phyloP scores from a whole-genome alignment of 441 rosid genomes.

The Euphorbia celastroides region DNA sequence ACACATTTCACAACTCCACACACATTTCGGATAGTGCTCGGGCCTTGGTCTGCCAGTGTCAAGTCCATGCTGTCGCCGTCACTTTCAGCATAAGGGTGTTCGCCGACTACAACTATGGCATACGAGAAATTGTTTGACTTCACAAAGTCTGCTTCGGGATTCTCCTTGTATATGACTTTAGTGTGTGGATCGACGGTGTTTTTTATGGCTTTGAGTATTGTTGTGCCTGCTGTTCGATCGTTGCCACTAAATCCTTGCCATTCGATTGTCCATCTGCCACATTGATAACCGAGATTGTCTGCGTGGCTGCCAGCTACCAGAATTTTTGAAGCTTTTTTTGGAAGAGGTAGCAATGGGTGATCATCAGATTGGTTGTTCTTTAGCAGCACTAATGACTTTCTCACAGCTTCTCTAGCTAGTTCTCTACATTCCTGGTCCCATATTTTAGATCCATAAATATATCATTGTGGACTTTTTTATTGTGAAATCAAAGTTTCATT shows the following conservation, averaged over 20 bases:
- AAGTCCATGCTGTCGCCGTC: slow-evolving; percentile 45
- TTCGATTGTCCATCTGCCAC: slow-evolving; percentile 74
- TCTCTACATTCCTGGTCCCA: slow-evolving; percentile 51
- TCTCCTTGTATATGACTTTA: slow-evolving; percentile 37
- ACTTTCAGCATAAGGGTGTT: slow-evolving; percentile 58
- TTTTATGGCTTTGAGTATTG: slow-evolving; percentile 50
- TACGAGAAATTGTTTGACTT: slow-evolving; percentile 39
- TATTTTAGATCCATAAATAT: too few relatives aligned
- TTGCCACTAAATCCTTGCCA: slow-evolving; percentile 65
- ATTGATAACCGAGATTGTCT: slow-evolving; percentile 59
- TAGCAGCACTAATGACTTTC: slow-evolving; percentile 60
- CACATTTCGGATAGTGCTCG: slow-evolving; percentile 40
- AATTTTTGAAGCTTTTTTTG: slow-evolving; percentile 43
- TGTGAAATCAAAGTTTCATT: too few relatives aligned
- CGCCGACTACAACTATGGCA: slow-evolving; percentile 63
- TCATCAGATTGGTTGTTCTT: slow-evolving; percentile 43
- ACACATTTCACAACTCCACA: slow-evolving; percentile 49
- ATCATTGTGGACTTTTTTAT: too few relatives aligned
- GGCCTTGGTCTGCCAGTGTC: slow-evolving; percentile 50
- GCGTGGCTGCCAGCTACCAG: slow-evolving; percentile 69
- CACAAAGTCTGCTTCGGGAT: slow-evolving; percentile 34
- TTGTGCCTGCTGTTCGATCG: slow-evolving; percentile 46
- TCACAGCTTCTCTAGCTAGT: slow-evolving; percentile 68
- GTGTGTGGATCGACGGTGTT: slow-evolving; percentile 40
- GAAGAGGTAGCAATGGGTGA: slow-evolving; percentile 52